Evolutionary conservation across 2,329 filamentous ascomycete genomes (phyloP).

Genomic region (Chaetomium sp.): DNA sequence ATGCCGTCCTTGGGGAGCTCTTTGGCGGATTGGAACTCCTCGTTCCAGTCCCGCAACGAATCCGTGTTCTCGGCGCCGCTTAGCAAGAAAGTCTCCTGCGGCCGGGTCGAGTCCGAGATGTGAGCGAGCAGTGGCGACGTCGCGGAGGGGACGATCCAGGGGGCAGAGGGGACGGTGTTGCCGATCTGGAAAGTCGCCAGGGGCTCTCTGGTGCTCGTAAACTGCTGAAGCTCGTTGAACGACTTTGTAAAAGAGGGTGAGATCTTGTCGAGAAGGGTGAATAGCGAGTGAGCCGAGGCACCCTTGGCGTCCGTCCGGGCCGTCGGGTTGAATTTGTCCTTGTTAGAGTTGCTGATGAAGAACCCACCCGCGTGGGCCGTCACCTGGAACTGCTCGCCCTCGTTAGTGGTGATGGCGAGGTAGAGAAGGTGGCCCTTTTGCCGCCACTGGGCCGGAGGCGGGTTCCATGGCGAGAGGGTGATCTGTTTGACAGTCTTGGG

Average conservation of each 20-base stretch:
- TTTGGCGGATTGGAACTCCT: slow-evolving; percentile 94
- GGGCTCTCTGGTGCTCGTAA: slow-evolving; percentile 78
- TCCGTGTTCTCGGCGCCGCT: slow-evolving; percentile 90
- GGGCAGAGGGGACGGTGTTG: slow-evolving; percentile 84
- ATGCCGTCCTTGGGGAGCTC: slow-evolving; percentile 91
- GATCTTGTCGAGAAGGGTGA: slow-evolving; percentile 69
- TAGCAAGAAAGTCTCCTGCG: slow-evolving; percentile 88
- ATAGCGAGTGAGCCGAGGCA: slow-evolving; percentile 74
- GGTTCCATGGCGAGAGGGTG: slow-evolving; percentile 90
- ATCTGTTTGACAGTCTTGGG: slow-evolving; percentile 91
- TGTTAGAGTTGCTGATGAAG: slow-evolving; percentile 94
- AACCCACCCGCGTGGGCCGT: slow-evolving; percentile 92
- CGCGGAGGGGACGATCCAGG: slow-evolving; percentile 76
- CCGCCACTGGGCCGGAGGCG: slow-evolving; percentile 82
- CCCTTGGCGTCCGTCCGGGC: slow-evolving; percentile 74
- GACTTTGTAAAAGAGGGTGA: slow-evolving; percentile 75
- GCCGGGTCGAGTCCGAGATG: slow-evolving; percentile 74
- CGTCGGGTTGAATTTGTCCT: slow-evolving; percentile 87
- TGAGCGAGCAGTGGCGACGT: slow-evolving; percentile 62
- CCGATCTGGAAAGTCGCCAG: slow-evolving; percentile 92
- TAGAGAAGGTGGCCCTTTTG: slow-evolving; percentile 92
- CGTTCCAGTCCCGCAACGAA: slow-evolving; percentile 95
- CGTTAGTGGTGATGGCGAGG: slow-evolving; percentile 79
- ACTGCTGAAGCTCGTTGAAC: slow-evolving; percentile 74
- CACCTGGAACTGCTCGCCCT: slow-evolving; percentile 91